Evolutionary conservation across 2,329 filamentous ascomycete species (phyloP), one percentile per base, ranked within the genome.

Genomic region (Verticillium nubilum): DNA sequence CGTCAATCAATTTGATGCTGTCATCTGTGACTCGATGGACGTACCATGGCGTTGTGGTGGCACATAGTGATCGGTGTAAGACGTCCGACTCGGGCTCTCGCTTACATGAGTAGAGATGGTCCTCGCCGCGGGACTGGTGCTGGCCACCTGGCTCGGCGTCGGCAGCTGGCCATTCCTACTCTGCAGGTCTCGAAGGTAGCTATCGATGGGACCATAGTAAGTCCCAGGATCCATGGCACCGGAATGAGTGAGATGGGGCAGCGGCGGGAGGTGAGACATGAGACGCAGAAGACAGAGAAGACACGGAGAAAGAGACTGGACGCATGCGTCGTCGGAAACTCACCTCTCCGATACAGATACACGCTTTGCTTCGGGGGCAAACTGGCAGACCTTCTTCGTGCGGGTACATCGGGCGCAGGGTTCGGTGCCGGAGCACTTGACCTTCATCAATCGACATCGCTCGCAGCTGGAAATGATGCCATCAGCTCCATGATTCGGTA

Each of bases 381-480:
- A 66, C 37, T 63, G 59, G 61, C 64, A 66, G 10, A 59, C 27
- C 56, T 65, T 60, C 60, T 59, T 69, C 58, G 55, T 63, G 50
- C 53, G 58, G 9, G 53, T 67, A 62, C 59, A 69, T 19, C 64
- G 60, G n/a, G 61, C 58, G 23, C 64, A 66, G 12, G 64, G 64
- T 53, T 65, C 60, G 29, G 63, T 61, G 31, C 64, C 64, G 31
- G 62, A 65, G 54, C 64, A 66, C 61, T 66, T 66, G 55, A 66
- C 64, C 37, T 66, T 66, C 64, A 66, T 66, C 37, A 61, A 56
- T 28, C 64, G 63, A 42, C 64, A 66, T 66, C 64, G 52, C 19
- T 65, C 64, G 59, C 64, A 66, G 23, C 64, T 66, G 19, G n/a
- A 71, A 80, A 63, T 26, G 6, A 27, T 6, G 26, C 17, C 19